These are phyloP conservation scores for Ophiostoma novo-ulmi DNA, from an alignment of 2,329 filamentous ascomycete species.

Conservation along the genomic window DNA sequence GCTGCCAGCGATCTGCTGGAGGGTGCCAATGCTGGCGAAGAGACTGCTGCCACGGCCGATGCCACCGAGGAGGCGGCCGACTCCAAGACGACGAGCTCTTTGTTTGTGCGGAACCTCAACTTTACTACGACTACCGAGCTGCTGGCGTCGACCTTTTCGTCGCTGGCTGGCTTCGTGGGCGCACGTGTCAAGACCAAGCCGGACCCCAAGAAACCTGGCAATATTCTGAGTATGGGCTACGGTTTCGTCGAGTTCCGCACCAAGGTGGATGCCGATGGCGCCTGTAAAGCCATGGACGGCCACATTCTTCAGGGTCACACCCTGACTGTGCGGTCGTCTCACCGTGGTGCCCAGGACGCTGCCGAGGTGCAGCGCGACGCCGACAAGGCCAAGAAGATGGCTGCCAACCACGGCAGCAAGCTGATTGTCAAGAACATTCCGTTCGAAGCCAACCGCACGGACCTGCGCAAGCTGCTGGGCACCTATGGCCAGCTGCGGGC, in stretches of 20 bases:
- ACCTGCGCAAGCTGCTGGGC: conserved; percentile 77
- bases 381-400: conserved; percentile 74
- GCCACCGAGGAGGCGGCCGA: conserved; percentile 1
- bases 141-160: conserved; percentile 70
- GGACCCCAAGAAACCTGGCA: conserved; percentile 83
- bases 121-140: conserved; percentile 77
- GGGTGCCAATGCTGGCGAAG: not conserved
- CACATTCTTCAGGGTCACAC: conserved; percentile 82
- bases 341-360: conserved; percentile 72
- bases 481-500: conserved; percentile 89
- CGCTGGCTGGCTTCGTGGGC: conserved; percentile 81
- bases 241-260: conserved; percentile 86
- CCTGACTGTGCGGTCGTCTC: conserved; percentile 77
- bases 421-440: conserved; percentile 97
- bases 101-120: conserved; percentile 92
- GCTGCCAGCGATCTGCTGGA: conserved; percentile 23
- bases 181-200: conserved; percentile 89
- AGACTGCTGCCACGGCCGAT: not conserved
- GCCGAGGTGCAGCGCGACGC: conserved; percentile 80
- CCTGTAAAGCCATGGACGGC: conserved; percentile 80
- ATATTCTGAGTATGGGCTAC: conserved; percentile 93
- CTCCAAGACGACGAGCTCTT: conserved; percentile 60
- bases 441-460: conserved; percentile 91
- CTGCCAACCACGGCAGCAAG: conserved; percentile 69
- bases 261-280: conserved; percentile 72